Conservation (phyloP, 495 filamentous ascomycete species). For the Neurospora sp. region DNA sequence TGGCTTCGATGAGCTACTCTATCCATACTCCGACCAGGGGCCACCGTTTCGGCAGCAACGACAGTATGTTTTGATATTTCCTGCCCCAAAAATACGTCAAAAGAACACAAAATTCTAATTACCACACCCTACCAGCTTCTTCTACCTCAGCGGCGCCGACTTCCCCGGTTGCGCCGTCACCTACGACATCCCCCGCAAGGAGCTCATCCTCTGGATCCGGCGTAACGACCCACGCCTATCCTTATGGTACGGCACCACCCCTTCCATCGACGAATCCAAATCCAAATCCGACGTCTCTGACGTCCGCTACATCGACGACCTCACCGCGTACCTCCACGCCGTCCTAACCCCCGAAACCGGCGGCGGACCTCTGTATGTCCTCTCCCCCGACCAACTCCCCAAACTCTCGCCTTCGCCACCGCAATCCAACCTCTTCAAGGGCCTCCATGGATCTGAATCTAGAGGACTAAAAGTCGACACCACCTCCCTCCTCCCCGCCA, state of each 20-base stretch:
- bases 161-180: slow-evolving; percentile 52
- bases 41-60: slow-evolving; percentile 54
- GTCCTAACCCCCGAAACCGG: slow-evolving; percentile 17
- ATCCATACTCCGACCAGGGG: slow-evolving; percentile 52
- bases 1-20: slow-evolving; percentile 36
- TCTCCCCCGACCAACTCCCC: slow-evolving; percentile 33
- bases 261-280: slow-evolving; percentile 39
- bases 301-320: slow-evolving; percentile 29
- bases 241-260: slow-evolving; percentile 52
- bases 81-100: background rate
- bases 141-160: slow-evolving; percentile 54
- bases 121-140: slow-evolving; percentile 38
- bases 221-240: slow-evolving; percentile 43
- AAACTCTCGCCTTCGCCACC: slow-evolving; percentile 20
- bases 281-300: slow-evolving; percentile 44
- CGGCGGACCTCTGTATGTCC: slow-evolving; percentile 27
- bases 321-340: slow-evolving; percentile 24
- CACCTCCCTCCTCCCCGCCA: slow-evolving; percentile 48
- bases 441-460: background rate
- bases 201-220: slow-evolving; percentile 52
- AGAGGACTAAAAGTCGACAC: slow-evolving; percentile 25
- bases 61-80: slow-evolving; percentile 31
- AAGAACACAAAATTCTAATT: background rate
- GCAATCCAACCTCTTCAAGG: background rate
- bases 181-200: slow-evolving; percentile 50